These are phyloP conservation scores for Phytophthora boehmeriae DNA, from an alignment of 352 stramenopile species.

Conservation along the genomic window DNA sequence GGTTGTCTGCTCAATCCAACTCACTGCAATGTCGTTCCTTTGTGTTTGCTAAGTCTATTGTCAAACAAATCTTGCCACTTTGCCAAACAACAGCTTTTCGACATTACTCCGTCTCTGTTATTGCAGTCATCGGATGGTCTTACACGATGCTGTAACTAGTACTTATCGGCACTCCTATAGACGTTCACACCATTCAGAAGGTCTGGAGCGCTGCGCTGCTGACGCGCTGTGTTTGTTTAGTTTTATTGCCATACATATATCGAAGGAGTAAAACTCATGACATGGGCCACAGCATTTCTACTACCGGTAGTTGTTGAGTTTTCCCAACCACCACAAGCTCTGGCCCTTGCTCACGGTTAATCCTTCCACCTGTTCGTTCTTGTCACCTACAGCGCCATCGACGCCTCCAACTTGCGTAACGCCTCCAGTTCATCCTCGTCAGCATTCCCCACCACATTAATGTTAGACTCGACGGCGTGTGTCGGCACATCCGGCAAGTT, in stretches of 20 bases:
- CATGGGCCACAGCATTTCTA: too few relatives aligned
- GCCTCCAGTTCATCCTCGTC: slow-evolving; percentile 88
- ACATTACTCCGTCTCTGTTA: not conserved
- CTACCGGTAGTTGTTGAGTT: too few relatives aligned
- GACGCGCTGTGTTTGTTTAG: too few relatives aligned
- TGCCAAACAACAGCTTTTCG: not conserved
- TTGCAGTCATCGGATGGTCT: not conserved
- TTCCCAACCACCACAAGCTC: too few relatives aligned
- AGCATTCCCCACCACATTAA: slow-evolving; percentile 67
- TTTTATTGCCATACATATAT: too few relatives aligned
- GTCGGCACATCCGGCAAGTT: slow-evolving; percentile 83
- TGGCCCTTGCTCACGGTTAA: slow-evolving; percentile 3
- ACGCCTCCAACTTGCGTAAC: slow-evolving; percentile 84
- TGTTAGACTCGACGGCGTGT: slow-evolving; percentile 75
- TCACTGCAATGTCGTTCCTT: slow-evolving; percentile 17
- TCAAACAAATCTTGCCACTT: slow-evolving; percentile 36
- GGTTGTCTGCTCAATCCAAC: slow-evolving; percentile 19
- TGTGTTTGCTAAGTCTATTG: slow-evolving; percentile 30
- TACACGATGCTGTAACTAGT: too few relatives aligned
- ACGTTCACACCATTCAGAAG: too few relatives aligned
- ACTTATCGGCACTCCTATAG: too few relatives aligned
- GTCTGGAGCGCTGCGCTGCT: too few relatives aligned
- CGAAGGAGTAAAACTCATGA: too few relatives aligned
- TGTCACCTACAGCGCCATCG: slow-evolving; percentile 76
- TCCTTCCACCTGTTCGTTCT: slow-evolving; percentile 13